These are phyloP conservation scores for Acanthamoeba healyi DNA, from an alignment of 208 protist species.

Conservation along the genomic window DNA sequence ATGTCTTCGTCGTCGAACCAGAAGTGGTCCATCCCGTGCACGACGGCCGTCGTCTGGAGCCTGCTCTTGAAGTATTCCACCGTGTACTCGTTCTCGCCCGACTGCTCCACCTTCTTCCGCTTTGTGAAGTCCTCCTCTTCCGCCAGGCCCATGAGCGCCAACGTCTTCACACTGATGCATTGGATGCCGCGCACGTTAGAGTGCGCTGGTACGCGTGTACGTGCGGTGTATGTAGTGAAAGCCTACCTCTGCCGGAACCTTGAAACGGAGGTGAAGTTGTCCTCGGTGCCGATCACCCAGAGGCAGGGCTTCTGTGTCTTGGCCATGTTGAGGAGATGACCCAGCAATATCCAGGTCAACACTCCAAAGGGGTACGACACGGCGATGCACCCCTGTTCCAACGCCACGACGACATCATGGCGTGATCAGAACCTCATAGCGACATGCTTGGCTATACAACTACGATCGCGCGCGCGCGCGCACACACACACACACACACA, in stretches of 20 bases:
- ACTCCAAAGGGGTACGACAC: conserved; percentile 66
- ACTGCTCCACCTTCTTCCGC: background rate
- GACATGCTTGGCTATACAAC: no score
- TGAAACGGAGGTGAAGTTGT: conserved; percentile 54
- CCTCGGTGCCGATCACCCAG: conserved; percentile 63
- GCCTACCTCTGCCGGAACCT: background rate
- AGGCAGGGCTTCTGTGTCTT: conserved; percentile 45
- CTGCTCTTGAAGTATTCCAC: background rate
- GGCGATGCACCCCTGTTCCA: background rate
- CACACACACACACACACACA: no score
- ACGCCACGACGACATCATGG: no score
- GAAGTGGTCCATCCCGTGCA: conserved; percentile 40
- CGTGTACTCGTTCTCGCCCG: background rate
- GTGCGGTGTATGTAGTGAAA: background rate
- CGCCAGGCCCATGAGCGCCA: background rate
- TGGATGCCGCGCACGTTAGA: no score
- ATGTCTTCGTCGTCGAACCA: conserved; percentile 63
- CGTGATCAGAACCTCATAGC: no score
- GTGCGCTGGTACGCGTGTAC: background rate
- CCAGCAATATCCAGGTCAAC: conserved; percentile 66
- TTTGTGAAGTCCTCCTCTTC: conserved; percentile 32
- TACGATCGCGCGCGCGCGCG: no score
- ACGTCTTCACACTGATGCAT: background rate
- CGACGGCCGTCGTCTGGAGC: conserved; percentile 7
- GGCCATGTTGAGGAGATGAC: conserved; percentile 36